phyloP scores from a whole-genome alignment of 441 rosid genomes.

The Populus hybrid region DNA sequence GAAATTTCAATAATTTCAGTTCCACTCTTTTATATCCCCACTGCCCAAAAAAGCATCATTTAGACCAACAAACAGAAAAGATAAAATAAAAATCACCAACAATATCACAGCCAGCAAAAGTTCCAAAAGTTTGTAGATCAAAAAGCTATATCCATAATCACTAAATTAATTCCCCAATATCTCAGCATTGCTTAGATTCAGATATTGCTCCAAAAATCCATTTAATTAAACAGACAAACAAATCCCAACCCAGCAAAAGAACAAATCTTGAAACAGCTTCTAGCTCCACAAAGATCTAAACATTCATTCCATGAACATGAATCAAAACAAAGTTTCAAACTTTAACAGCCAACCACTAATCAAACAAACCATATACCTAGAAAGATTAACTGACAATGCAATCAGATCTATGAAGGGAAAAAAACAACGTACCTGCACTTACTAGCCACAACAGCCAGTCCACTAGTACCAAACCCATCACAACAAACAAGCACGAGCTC shows the following conservation, averaged over 20 bases:
- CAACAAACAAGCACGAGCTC: conserved; percentile 75
- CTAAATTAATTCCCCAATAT: neutral
- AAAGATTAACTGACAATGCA: conserved; percentile 1
- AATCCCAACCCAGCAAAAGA: neutral
- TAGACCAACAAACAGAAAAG: neutral
- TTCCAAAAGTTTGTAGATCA: neutral
- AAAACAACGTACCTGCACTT: conserved; percentile 58
- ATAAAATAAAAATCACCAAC: neutral
- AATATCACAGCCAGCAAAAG: neutral
- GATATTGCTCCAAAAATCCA: no score
- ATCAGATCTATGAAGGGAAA: conserved; percentile 25
- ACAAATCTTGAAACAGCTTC: neutral
- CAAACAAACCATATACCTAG: neutral
- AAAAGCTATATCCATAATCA: neutral
- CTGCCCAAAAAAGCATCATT: neutral
- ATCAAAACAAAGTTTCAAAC: conserved; percentile 3
- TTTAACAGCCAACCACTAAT: neutral
- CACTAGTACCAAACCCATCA: conserved; percentile 81
- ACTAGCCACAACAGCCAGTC: conserved; percentile 61
- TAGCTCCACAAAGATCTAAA: conserved; percentile 23
- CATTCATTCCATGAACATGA: conserved; percentile 3
- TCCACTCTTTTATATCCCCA: neutral
- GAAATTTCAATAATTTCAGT: neutral
- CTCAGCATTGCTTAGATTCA: neutral
- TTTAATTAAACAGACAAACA: neutral